Evolutionary conservation across 352 stramenopile species (phyloP).

Genomic region (Phytophthora citrophthora): DNA sequence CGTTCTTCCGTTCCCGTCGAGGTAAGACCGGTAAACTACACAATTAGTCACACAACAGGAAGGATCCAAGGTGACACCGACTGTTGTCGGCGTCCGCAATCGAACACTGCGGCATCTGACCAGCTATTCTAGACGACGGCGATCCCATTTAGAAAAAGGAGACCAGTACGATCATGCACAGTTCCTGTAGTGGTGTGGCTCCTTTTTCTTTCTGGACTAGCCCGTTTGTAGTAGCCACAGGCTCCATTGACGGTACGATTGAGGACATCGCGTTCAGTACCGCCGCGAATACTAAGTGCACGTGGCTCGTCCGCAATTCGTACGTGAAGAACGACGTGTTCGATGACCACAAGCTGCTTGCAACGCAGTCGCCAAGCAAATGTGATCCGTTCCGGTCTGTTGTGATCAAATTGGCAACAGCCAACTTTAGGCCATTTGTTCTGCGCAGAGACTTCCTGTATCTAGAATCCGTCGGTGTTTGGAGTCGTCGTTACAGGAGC

Average conservation of each 20-base stretch:
- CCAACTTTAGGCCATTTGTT: constrained; percentile 33
- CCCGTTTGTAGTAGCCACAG: constrained; percentile 35
- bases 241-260: constrained; percentile 35
- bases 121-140: constrained; percentile 27
- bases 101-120: constrained; percentile 23
- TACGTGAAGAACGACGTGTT: constrained; percentile 43
- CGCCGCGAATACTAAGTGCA: constrained; percentile 30
- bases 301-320: constrained; percentile 35
- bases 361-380: constrained; percentile 26
- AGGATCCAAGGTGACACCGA: constrained; percentile 40
- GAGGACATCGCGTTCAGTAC: constrained; percentile 40
- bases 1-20: constrained; percentile 52
- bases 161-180: constrained; percentile 28
- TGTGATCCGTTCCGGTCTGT: constrained; percentile 53
- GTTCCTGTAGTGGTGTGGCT: constrained; percentile 39
- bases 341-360: constrained; percentile 32
- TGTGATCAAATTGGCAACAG: constrained; percentile 44
- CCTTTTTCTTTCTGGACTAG: constrained; percentile 37
- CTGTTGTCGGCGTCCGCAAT: constrained; percentile 41
- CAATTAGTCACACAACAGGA: constrained; percentile 27
- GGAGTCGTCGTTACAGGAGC: too few species aligned
- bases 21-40: constrained; percentile 19
- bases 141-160: constrained; percentile 18
- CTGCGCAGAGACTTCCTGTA: constrained; percentile 44
- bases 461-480: too few species aligned